Base-by-base conservation (phyloP, 805 yeast genomes). In the Candida sanyiensis region DNA sequence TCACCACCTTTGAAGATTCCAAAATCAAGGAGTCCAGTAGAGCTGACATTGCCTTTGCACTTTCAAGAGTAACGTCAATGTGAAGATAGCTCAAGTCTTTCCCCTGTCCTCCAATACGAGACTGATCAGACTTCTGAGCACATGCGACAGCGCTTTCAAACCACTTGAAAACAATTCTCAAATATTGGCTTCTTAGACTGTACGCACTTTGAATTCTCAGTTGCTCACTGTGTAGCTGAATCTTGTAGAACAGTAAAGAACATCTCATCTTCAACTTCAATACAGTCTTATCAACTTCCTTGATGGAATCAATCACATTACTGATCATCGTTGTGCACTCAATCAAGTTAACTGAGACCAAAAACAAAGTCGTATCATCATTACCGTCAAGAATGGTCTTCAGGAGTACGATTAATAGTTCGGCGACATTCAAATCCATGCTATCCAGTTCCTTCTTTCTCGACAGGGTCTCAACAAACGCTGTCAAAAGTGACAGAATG, bases 11-110 rank as follows among this genome's bases (percentile, higher is more conserved):
- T 25, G 74, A 80, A 19, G 72, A 68, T 40, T 79, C 89, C 30
- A 80, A 56, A 4, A 80, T 70, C 23, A 80, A 56, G n/a, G 70
- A 66, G 20, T 71, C 72, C 18, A 84, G 66, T 16, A 79, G 66
- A 17, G 70, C 54, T 2, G 81, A 70, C 38, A 83, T 57, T 16
- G 80, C 75, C 45, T 69, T 69, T 0, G 84, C 74, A 31, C 81
- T 68, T 51, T 82, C 89, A 7, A 72, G 67, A 0, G 83, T 77
- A n/a, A 80, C 65, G 54, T 79, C 86, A 34, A 77, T 58, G 39
- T 69, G 67, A 24, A 76, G 54, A 43, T 67, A 71, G 20, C 69
- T 73, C 29, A 66, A 44, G 35, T 75, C 81, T 13, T 69, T 43
- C 10, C 12, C 31, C 3, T 28, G 10, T 21, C 28, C 18, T 24